phyloP scores from a whole-genome alignment of 129 eudicot genomes.

The Apium graveolens region DNA sequence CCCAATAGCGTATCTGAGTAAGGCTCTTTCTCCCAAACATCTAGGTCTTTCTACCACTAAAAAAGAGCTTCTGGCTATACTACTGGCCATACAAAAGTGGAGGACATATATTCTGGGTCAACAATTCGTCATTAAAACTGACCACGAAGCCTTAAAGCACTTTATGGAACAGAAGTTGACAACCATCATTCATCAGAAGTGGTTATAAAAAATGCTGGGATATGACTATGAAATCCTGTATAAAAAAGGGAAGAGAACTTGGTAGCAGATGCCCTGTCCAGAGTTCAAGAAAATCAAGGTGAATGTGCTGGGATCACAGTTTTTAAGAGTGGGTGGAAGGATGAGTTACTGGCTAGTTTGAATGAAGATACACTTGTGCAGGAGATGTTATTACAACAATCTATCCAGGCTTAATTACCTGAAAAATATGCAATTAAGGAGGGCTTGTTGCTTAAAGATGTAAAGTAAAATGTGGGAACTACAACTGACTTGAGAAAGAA shows the following conservation, averaged over 20 bases:
- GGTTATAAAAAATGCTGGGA: neutral
- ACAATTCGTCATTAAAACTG: neutral
- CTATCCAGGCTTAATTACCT: too few relatives aligned
- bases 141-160: neutral
- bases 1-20: neutral
- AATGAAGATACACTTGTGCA: too few relatives aligned
- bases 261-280: neutral
- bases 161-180: neutral
- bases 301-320: too few relatives aligned
- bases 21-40: neutral
- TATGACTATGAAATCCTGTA: neutral
- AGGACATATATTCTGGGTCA: neutral
- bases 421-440: too few relatives aligned
- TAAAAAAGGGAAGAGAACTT: neutral
- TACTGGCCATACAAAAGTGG: neutral
- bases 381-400: too few relatives aligned
- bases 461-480: neutral
- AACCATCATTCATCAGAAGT: neutral
- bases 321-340: too few relatives aligned
- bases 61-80: neutral
- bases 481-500: neutral
- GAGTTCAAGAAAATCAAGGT: too few relatives aligned
- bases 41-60: too few relatives aligned
- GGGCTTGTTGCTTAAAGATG: rapidly evolving
- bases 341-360: too few relatives aligned